Base-by-base conservation (phyloP, 1,139 yeast species). In the Arxiozyma telluris region DNA sequence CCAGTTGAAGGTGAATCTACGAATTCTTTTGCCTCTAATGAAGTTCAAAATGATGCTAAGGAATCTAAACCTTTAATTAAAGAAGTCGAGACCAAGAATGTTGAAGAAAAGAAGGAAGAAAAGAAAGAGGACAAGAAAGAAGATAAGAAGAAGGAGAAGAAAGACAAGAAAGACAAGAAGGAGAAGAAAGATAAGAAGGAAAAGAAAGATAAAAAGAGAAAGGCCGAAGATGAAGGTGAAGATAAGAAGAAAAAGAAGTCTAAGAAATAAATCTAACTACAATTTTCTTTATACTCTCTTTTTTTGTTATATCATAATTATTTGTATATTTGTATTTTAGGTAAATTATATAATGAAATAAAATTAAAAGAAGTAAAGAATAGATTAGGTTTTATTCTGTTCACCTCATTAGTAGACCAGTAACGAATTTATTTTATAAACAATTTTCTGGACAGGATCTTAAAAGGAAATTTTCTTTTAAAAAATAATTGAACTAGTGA, bases 101-200 rank as follows among this genome's bases (percentile, higher is more conserved):
- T 71, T 69, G 68, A 71, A 68, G 66, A 71, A 50, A 70, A 73
- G 53, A 70, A 74, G 68, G 71, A 74, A 61, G 72, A 74, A 57
- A 70, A 75, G 69, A 75, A 78, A 67, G 77, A 78, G 73, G 75
- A 79, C 67, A 78, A 79, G 73, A 75, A 80, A 69, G 76, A 75
- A 53, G 75, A 78, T 71, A 76, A 78, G 54, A 80, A 82, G 76
- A 78, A 82, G 65, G 79, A 82, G 57, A 79, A 83, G 75, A 79
- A 83, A 69, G 80, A 82, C 54, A 80, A 85, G 77, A 71, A 51
- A 34, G 76, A 80, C 64, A 76, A 80, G 72, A 78, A 83, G 73
- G 79, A 82, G 68, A 80, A 81, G 66, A 84, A 81, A 56, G 84
- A 80, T 54, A 84, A 80, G 50, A 84, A 75, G 58, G 76, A 74